These are phyloP conservation scores for Cornus kousa DNA, from an alignment of 148 eudicot genomes.

Conservation along the genomic window DNA sequence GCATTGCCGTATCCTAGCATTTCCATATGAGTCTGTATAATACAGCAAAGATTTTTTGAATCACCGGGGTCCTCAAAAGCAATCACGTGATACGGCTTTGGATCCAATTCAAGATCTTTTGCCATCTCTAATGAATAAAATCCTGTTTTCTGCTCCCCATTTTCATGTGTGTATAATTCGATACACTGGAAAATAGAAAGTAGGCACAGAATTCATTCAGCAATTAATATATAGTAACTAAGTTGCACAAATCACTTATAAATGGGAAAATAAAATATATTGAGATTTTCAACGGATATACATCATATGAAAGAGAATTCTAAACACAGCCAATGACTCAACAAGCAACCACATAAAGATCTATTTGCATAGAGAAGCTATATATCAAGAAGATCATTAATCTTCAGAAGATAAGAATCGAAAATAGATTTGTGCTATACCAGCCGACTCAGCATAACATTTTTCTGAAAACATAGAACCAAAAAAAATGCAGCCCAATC, in stretches of 20 bases:
- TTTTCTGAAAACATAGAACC: background rate
- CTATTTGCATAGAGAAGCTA: background rate
- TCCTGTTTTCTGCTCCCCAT: slow-evolving; percentile 64
- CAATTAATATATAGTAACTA: background rate
- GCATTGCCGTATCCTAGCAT: slow-evolving; percentile 88
- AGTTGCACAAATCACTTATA: background rate
- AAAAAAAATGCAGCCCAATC: background rate
- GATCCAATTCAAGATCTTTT: slow-evolving; percentile 81
- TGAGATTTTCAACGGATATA: background rate
- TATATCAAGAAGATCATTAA: background rate
- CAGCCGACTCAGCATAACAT: no score
- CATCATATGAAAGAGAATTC: background rate
- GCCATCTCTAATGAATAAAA: slow-evolving; percentile 92
- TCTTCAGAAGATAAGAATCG: background rate
- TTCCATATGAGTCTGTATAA: slow-evolving; percentile 80
- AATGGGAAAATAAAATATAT: background rate
- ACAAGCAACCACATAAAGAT: background rate
- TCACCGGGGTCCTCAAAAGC: slow-evolving; percentile 84
- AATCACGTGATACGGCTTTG: slow-evolving; percentile 80
- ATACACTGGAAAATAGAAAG: slow-evolving; percentile 60
- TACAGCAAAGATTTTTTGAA: slow-evolving; percentile 75
- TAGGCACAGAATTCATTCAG: background rate
- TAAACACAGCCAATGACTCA: background rate
- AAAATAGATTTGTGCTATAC: background rate
- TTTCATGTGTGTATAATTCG: slow-evolving; percentile 66